Base-by-base conservation (phyloP, 1,284 basidiomycete genomes). In the Cutaneotrichosporon cyanovorans region DNA sequence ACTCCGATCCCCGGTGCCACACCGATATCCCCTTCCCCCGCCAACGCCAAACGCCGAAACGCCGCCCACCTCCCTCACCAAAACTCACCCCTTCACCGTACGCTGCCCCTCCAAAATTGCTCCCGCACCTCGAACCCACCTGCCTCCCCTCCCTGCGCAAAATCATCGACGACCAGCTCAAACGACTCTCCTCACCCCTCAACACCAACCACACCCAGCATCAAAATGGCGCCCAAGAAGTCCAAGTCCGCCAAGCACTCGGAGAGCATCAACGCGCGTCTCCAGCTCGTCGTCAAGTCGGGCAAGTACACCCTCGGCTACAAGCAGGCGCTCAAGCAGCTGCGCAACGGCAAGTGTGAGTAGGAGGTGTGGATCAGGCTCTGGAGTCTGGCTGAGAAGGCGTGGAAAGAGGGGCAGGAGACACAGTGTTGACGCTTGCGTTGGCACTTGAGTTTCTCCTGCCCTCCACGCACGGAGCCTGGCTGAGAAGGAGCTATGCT, bases 211-310 rank as follows among this genome's bases (percentile, higher is more conserved):
- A n/a, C n/a, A n/a, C n/a, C n/a, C n/a, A n/a, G n/a, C n/a, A n/a
- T n/a, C n/a, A 39, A 65, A 76, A 93, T 92, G 89, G 89, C 89
- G 66, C 81, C 83, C 62, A 92, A 92, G 76, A 92, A 95, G 78
- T 85, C 85, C 72, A 96, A 95, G 79, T 79, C 88, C 40, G 69
- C 85, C 67, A 92, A 91, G 77, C 82, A 81, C 64, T 85, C 82
- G 66, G 93, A 97, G 80, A 91, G 87, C 70, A 95, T 98, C 78
- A 82, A 92, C 69, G 82, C 91, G 65, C 84, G 86, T 72, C 87
- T 98, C 58, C 87, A 90, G 58, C 89, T 99, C 66, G 92, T 96
- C 70, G 92, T 97, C 75, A 97, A 98, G 82, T 96, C 91, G 61
- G 73, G 73, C 57, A 70, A 69, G 75, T 93, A 87, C 81, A 78